These are phyloP conservation scores for Jackrogersella minutella DNA, from an alignment of 495 filamentous ascomycete genomes.

Conservation along the genomic window DNA sequence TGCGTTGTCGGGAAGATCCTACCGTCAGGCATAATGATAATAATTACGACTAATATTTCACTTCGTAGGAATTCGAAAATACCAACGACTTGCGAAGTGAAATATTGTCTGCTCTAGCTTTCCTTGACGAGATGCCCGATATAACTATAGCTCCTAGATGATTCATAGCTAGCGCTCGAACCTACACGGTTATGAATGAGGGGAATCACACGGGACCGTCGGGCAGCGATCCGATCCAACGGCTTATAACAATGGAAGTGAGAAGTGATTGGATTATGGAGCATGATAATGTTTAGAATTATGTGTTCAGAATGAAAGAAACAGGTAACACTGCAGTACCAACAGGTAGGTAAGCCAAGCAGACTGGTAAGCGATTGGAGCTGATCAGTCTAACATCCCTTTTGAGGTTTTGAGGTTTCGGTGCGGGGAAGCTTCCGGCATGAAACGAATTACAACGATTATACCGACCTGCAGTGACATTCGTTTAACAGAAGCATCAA, in stretches of 20 bases:
- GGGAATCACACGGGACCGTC: constrained; percentile 17
- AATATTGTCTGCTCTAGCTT: background rate
- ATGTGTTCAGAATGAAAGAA: background rate
- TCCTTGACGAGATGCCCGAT: background rate
- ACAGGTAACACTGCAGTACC: background rate
- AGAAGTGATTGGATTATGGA: background rate
- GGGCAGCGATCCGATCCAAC: constrained; percentile 22
- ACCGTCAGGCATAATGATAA: constrained; percentile 20
- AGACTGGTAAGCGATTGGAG: background rate
- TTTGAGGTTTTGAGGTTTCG: background rate
- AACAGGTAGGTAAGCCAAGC: no score
- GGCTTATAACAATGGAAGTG: background rate
- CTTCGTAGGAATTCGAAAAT: background rate
- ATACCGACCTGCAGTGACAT: constrained; percentile 17
- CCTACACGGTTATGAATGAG: constrained; percentile 9
- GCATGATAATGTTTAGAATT: background rate
- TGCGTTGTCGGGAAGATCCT: constrained; percentile 28
- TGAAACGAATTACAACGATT: constrained; percentile 14
- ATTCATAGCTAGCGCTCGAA: no score
- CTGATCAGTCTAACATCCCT: background rate
- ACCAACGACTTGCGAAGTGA: background rate
- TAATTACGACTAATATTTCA: background rate
- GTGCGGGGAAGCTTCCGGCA: constrained; percentile 28
- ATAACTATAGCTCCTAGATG: no score
- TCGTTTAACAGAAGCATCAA: constrained; percentile 16